Evolutionary conservation across 352 stramenopile species (phyloP), one percentile per base, ranked within the genome.

Genomic region (Globisporangium nodosum): DNA sequence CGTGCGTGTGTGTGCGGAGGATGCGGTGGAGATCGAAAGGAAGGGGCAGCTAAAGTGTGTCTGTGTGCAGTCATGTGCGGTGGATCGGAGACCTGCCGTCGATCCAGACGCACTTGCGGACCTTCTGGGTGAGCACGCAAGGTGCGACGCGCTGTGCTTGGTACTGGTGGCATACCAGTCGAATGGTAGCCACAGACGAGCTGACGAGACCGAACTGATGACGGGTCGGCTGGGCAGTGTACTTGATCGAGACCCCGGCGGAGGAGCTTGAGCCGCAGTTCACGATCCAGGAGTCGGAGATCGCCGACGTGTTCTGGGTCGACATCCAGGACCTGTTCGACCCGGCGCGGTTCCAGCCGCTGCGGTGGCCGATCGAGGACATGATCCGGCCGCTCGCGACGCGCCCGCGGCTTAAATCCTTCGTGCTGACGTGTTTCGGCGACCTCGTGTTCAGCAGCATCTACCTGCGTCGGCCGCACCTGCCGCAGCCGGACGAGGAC

Each of bases 301-400:
- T 94, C 58, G 63, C 81, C 16, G 77, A 94, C 61, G 80, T 81
- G 7, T 86, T 92, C 48, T 94, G 85, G 85, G 79, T 94, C 57
- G 78, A 94, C 40, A 65, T 92, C 47, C 74, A 89, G 46, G 85
- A 92, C 54, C 67, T 94, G 3, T 86, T 80, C 56, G 81, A 87
- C 56, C 59, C 75, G 9, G 49, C 49, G 6, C 78, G 80, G 42
- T 89, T 86, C 65, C 68, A 81, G 33, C 52, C 66, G 30, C 76
- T 92, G 13, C 47, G 69, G 21, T 92, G 84, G 62, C 71, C 73
- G 24, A 61, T 86, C 11, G 70, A 90, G 51, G 71, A 89, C 48
- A 82, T 81, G 59, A 60, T 94, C 9, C 62, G 65, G 13, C 49
- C 57, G 63, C 65, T 87, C 21, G 56, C 52, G 5, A 68, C 55